Conservation (phyloP, 73 alveolate genomes). For the Tetrahymena thermophila region DNA sequence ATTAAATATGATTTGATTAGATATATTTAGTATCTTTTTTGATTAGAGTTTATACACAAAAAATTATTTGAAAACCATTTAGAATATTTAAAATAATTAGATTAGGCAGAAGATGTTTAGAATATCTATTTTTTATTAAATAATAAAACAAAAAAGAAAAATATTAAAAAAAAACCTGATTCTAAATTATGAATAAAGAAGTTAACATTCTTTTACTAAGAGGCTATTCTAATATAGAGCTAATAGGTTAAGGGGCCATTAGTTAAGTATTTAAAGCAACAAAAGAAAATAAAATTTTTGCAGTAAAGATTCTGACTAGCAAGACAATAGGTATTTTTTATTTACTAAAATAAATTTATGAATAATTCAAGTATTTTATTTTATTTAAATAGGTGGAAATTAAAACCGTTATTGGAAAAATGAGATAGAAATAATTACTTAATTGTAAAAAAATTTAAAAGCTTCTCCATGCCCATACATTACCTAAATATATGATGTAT, state of each 20-base stretch:
- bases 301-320: not conserved
- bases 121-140: too few relatives aligned
- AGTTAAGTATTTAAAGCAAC: not conserved
- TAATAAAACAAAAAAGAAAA: too few relatives aligned
- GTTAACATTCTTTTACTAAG: too few relatives aligned
- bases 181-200: too few relatives aligned
- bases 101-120: too few relatives aligned
- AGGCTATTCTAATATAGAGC: not conserved
- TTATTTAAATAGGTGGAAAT: not conserved
- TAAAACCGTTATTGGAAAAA: not conserved
- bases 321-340: not conserved
- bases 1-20: too few relatives aligned
- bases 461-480: not conserved
- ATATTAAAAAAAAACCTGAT: too few relatives aligned
- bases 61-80: too few relatives aligned
- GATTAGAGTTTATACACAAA: too few relatives aligned
- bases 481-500: not conserved
- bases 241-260: not conserved
- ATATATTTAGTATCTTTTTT: too few relatives aligned
- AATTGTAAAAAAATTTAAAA: not conserved
- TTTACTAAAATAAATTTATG: not conserved
- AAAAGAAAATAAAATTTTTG: not conserved
- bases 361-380: not conserved
- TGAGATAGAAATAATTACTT: not conserved
- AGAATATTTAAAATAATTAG: too few relatives aligned